A percentile compares a stretch with the other conserved stretches of the same genome.
Evolutionary conservation across 78 protist genomes (phyloP).

Genomic region (Isochrysis galbana): DNA sequence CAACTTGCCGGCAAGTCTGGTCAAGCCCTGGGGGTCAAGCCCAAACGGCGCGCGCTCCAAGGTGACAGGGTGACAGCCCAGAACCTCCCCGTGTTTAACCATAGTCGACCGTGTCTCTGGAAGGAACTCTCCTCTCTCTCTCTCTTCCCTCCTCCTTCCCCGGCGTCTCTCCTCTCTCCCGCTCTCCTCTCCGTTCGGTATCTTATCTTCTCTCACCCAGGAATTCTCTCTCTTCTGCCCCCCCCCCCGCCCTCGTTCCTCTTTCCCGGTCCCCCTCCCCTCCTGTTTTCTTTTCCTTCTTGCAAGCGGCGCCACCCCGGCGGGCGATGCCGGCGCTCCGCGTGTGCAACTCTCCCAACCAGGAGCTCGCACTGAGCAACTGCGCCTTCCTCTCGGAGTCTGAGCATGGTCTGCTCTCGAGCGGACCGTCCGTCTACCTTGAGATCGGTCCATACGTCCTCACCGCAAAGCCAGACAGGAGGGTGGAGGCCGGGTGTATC

Average conservation of each 20-base stretch:
- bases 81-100: no score
- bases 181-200: not conserved
- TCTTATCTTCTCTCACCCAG: not conserved
- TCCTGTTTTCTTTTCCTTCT: not conserved
- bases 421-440: not conserved
- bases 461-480: not conserved
- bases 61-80: no score
- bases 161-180: not conserved
- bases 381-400: not conserved
- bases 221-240: not conserved
- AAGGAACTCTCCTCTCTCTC: no score
- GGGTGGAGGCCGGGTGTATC: not conserved
- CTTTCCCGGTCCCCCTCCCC: no score
- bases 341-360: not conserved
- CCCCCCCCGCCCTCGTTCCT: not conserved
- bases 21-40: no score
- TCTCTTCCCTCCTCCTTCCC: not conserved
- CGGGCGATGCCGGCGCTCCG: not conserved
- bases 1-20: no score
- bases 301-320: no score
- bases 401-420: no score
- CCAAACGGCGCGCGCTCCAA: no score
- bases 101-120: no score
- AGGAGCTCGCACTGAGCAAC: slow-evolving; percentile 33
- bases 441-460: not conserved